These are phyloP conservation scores for Zymoseptoria pseudotritici DNA, from an alignment of 2,329 filamentous ascomycete species.

Conservation along the genomic window DNA sequence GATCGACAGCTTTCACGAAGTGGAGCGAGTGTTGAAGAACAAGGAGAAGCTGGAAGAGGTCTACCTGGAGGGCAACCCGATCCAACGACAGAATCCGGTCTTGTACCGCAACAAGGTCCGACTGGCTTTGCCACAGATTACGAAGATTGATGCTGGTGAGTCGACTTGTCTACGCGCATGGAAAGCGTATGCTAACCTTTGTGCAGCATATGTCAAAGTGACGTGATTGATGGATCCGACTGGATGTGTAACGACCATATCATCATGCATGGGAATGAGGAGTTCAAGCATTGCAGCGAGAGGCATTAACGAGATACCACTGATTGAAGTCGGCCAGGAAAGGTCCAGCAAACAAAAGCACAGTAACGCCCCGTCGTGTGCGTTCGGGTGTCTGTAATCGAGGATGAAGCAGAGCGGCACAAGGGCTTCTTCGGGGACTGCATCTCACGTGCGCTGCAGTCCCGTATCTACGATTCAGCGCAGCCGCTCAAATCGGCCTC, in stretches of 20 bases:
- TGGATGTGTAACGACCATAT: background rate
- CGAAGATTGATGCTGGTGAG: constrained; percentile 96
- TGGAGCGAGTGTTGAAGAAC: constrained; percentile 69
- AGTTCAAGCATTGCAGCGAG: background rate
- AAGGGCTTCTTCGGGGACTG: background rate
- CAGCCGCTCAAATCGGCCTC: too few species aligned
- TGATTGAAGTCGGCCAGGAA: background rate
- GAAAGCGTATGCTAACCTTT: background rate
- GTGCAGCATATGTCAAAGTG: background rate
- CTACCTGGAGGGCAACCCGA: constrained; percentile 90
- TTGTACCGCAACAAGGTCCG: constrained; percentile 91
- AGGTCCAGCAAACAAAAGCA: background rate
- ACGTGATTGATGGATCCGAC: background rate
- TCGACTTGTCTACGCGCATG: constrained; percentile 26
- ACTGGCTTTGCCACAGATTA: constrained; percentile 76
- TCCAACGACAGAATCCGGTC: constrained; percentile 72
- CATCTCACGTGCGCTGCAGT: too few species aligned
- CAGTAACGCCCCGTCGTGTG: background rate
- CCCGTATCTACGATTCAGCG: too few species aligned
- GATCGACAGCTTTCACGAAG: constrained; percentile 69
- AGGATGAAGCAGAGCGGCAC: background rate
- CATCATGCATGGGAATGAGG: background rate
- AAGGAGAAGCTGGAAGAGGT: constrained; percentile 80
- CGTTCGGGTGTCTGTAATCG: background rate
- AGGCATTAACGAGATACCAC: background rate